These are phyloP conservation scores for Phaeotremella skinneri DNA, from an alignment of 768 basidiomycete species.

Conservation along the genomic window DNA sequence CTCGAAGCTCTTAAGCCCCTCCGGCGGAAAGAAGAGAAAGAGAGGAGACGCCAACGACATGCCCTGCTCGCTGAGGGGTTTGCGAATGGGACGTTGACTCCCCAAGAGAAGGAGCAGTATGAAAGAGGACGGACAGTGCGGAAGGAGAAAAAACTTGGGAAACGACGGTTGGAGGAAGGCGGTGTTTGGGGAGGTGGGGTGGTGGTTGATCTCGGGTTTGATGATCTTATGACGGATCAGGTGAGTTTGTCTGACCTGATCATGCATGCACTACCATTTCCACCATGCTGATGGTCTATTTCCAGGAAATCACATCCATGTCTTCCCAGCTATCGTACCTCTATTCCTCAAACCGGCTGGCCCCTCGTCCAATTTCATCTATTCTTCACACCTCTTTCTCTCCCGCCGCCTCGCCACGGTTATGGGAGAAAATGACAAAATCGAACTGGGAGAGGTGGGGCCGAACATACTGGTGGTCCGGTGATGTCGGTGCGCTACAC, in stretches of 20 bases:
- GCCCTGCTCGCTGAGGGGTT: conserved; percentile 22
- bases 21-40: conserved; percentile 27
- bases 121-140: conserved; percentile 41
- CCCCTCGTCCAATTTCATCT: conserved; percentile 65
- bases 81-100: conserved; percentile 22
- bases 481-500: conserved; percentile 54
- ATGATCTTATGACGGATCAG: conserved; percentile 88
- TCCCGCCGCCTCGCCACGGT: conserved; percentile 17
- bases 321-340: conserved; percentile 86
- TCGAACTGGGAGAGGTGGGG: conserved; percentile 76
- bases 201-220: conserved; percentile 80
- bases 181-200: conserved; percentile 47
- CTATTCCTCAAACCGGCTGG: conserved; percentile 79
- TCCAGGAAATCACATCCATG: conserved; percentile 84
- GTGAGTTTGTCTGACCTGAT: conserved; percentile 55
- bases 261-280: background rate
- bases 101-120: conserved; percentile 54
- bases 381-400: conserved; percentile 75
- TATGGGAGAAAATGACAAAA: conserved; percentile 59
- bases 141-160: conserved; percentile 20
- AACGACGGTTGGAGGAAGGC: conserved; percentile 57
- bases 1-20: conserved; percentile 24
- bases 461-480: conserved; percentile 65
- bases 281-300: conserved; percentile 1
- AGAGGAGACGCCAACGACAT: conserved; percentile 23